Conservation (phyloP, 352 stramenopile genomes). For the Globisporangium nunn region DNA sequence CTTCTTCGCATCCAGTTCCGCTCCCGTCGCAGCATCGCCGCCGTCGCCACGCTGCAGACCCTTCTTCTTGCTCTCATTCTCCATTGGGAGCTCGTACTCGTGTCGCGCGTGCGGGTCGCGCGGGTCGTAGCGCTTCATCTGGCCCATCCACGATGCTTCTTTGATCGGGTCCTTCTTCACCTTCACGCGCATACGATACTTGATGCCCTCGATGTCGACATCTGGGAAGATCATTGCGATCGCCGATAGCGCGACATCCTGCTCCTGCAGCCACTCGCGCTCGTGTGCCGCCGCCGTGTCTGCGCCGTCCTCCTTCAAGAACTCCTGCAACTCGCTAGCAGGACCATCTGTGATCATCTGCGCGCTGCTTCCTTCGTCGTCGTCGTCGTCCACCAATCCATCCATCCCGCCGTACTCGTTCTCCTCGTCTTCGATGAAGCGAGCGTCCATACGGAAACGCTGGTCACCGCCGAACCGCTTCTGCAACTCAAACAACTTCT, state of each 20-base stretch:
- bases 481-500: conserved; percentile 77
- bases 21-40: conserved; percentile 10
- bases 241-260: conserved; percentile 41
- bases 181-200: conserved; percentile 36
- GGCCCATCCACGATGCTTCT: conserved; percentile 77
- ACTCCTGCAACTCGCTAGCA: conserved; percentile 33
- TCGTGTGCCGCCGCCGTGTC: conserved; percentile 27
- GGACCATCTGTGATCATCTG: conserved; percentile 9
- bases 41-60: conserved; percentile 15
- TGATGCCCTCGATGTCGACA: conserved; percentile 57
- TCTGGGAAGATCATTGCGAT: conserved; percentile 59
- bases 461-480: conserved; percentile 73
- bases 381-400: conserved; percentile 18
- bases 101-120: conserved; percentile 25
- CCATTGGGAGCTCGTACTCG: conserved; percentile 50
- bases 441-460: conserved; percentile 70
- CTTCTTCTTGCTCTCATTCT: conserved; percentile 9
- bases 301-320: conserved; percentile 31
- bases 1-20: conserved; percentile 13
- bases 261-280: conserved; percentile 40
- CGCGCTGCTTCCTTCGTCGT: conserved; percentile 15
- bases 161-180: conserved; percentile 54
- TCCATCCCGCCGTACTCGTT: conserved; percentile 52
- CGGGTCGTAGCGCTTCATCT: conserved; percentile 63
- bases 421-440: conserved; percentile 63